Percentiles rank a stretch among this genome's conserved stretches.
Evolutionary conservation across 306 rosid species (phyloP).

Genomic region (Notholithocarpus densiflorus): DNA sequence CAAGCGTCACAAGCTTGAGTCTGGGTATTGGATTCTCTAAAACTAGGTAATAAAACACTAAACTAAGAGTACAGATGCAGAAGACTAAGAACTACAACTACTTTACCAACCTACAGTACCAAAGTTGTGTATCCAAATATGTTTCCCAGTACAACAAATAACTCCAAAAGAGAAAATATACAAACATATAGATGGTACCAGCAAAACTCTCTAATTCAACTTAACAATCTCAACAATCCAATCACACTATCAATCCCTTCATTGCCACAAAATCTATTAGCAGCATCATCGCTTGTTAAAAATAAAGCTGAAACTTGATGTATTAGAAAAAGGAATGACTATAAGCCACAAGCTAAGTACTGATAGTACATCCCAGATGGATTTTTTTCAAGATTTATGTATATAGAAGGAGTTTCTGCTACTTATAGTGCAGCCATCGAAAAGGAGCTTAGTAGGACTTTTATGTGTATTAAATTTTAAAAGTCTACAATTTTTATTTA

Average conservation of each 20-base stretch:
- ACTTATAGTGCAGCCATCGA: not conserved
- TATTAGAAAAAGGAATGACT: not conserved
- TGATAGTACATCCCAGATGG: not conserved
- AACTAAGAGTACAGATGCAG: not conserved
- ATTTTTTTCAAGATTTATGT: not conserved
- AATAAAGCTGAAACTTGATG: not conserved
- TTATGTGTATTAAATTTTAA: not conserved
- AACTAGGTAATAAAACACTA: not conserved
- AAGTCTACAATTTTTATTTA: not conserved
- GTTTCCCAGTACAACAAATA: not conserved
- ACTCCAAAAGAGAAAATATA: not conserved
- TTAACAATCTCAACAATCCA: too few species aligned
- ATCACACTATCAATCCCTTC: not conserved
- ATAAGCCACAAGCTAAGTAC: not conserved
- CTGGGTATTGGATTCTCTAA: too few species aligned
- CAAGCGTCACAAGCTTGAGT: too few species aligned
- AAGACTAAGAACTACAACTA: not conserved
- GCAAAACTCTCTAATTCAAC: too few species aligned
- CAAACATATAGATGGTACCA: not conserved
- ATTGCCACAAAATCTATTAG: not conserved
- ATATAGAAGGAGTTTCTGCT: not conserved
- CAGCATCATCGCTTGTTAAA: not conserved
- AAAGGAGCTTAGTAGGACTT: not conserved
- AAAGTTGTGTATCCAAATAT: not conserved
- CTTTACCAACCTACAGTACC: not conserved